These are phyloP conservation scores for Nitzschia palea DNA, from an alignment of 108 stramenopile genomes.

Conservation along the genomic window DNA sequence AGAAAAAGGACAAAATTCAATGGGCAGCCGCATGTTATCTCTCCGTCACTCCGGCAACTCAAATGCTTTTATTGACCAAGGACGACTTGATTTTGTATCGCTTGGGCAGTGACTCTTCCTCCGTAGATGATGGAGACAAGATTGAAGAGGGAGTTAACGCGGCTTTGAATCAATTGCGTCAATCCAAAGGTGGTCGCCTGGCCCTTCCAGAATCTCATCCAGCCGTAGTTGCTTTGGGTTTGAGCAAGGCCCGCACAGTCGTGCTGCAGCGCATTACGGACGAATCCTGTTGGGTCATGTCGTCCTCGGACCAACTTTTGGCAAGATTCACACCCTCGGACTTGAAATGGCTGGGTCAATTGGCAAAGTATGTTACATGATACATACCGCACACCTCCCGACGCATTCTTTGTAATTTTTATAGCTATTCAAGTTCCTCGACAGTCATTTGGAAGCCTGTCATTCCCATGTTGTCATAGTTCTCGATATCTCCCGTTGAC, in stretches of 20 bases:
- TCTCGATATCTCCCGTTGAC: background rate
- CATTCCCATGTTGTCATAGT: background rate
- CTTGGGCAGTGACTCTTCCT: conserved; percentile 14
- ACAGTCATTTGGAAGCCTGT: conserved; percentile 15
- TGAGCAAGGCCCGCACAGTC: conserved; percentile 44
- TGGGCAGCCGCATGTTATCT: conserved; percentile 55
- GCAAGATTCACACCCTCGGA: conserved; percentile 68
- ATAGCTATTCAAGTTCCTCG: conserved; percentile 11
- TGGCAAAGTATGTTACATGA: conserved; percentile 46
- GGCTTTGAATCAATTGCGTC: conserved; percentile 33
- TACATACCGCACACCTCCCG: background rate
- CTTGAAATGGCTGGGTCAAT: conserved; percentile 71
- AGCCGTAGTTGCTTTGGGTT: conserved; percentile 15
- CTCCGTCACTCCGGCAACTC: conserved; percentile 53
- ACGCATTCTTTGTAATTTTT: background rate
- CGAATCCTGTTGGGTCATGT: conserved; percentile 50
- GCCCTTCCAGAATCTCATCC: conserved; percentile 66
- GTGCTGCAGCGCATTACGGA: conserved; percentile 65
- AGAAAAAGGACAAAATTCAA: conserved; percentile 31
- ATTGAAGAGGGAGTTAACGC: conserved; percentile 15
- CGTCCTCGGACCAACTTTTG: conserved; percentile 66
- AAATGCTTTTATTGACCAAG: conserved; percentile 33
- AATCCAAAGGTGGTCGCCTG: conserved; percentile 59
- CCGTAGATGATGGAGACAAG: background rate
- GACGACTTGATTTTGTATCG: conserved; percentile 17